phyloP scores from a whole-genome alignment of 345 rosid species.

The Hypericum androsaemum region DNA sequence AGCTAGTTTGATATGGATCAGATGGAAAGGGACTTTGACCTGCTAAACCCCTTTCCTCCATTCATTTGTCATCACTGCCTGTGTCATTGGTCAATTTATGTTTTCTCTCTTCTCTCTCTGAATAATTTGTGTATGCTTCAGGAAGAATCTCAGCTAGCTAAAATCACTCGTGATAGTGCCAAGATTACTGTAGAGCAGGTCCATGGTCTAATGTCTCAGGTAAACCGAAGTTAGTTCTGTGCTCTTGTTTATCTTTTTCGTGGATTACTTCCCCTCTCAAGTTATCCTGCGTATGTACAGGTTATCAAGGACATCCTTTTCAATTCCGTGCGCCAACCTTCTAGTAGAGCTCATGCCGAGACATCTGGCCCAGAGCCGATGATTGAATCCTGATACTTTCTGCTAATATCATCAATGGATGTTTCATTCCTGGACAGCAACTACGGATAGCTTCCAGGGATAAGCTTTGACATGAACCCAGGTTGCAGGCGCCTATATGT shows the following conservation, averaged over 20 bases:
- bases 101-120: neutral
- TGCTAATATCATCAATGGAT: neutral
- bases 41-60: no score
- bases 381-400: slow-evolving; percentile 57
- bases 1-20: no score
- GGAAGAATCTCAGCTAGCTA: slow-evolving; percentile 93
- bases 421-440: neutral
- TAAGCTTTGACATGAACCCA: no score
- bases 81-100: neutral
- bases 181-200: slow-evolving; percentile 97
- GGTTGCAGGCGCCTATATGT: no score
- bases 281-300: slow-evolving; percentile 19
- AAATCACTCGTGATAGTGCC: slow-evolving; percentile 94
- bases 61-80: no score
- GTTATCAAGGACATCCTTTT: slow-evolving; percentile 94
- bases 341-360: slow-evolving; percentile 40
- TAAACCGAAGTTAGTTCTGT: slow-evolving; percentile 2
- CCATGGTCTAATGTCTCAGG: slow-evolving; percentile 99
- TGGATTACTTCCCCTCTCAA: neutral
- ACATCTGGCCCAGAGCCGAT: slow-evolving; percentile 82
- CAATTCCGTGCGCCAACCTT: slow-evolving; percentile 57
- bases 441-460: neutral
- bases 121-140: slow-evolving; percentile 21
- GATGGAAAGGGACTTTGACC: no score
- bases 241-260: neutral